These are phyloP conservation scores for Pythium coloratum DNA, from an alignment of 352 stramenopile species.

Conservation along the genomic window DNA sequence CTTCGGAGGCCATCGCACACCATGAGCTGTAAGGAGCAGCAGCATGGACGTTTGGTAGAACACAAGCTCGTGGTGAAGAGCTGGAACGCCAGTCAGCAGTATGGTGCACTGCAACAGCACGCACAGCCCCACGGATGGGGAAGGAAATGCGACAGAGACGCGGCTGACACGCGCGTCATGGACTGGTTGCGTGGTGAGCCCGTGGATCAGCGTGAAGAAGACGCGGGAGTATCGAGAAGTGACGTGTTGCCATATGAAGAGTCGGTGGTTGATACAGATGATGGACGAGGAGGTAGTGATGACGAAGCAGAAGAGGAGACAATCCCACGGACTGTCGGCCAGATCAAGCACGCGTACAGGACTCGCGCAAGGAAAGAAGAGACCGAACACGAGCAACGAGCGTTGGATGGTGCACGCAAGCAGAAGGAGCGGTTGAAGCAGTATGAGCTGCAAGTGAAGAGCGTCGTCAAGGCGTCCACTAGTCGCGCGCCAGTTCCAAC, in stretches of 20 bases:
- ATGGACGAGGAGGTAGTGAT: neutral
- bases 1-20: neutral
- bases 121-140: neutral
- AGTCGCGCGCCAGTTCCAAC: neutral
- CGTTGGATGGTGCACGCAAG: constrained; percentile 4
- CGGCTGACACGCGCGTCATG: neutral
- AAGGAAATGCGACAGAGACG: neutral
- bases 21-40: neutral
- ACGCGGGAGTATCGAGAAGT: neutral
- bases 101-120: neutral
- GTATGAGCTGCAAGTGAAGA: constrained; percentile 2
- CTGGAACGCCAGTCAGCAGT: constrained; percentile 17
- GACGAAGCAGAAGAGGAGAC: constrained; percentile 7
- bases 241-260: neutral
- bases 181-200: constrained; percentile 8
- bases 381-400: constrained; percentile 18
- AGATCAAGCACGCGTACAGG: constrained; percentile 48
- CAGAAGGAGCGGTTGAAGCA: constrained; percentile 20
- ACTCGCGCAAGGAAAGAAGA: constrained; percentile 39
- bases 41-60: constrained; percentile 1
- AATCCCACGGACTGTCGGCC: constrained; percentile 34
- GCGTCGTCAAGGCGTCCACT: neutral
- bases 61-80: constrained; percentile 27
- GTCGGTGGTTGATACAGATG: neutral
- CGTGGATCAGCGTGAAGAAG: neutral